These are phyloP conservation scores for Graphilbum sp. DNA, from an alignment of 2,329 filamentous ascomycete species.

Conservation along the genomic window DNA sequence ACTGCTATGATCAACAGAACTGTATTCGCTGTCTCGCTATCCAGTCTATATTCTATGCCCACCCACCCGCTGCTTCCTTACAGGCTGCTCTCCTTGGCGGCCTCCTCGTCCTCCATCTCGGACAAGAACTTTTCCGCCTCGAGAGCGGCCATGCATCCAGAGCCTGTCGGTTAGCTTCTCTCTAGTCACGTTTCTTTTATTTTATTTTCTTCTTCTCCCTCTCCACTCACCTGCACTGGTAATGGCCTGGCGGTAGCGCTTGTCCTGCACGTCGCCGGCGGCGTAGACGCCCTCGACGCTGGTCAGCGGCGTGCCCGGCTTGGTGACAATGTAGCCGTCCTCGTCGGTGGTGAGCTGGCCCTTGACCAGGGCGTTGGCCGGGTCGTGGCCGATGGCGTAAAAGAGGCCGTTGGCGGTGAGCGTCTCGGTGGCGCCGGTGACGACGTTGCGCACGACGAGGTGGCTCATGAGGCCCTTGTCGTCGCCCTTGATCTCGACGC, in stretches of 20 bases:
- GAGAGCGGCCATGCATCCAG: slow-evolving; percentile 86
- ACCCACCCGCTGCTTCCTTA: too few species aligned
- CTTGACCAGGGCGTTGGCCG: slow-evolving; percentile 80
- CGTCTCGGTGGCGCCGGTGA: slow-evolving; percentile 63
- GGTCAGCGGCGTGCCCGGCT: slow-evolving; percentile 76
- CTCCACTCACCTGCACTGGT: slow-evolving; percentile 75
- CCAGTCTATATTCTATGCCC: neutral
- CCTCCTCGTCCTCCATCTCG: slow-evolving; percentile 46
- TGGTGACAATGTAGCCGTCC: slow-evolving; percentile 82
- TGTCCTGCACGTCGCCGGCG: slow-evolving; percentile 95
- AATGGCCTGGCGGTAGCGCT: slow-evolving; percentile 93
- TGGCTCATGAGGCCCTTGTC: slow-evolving; percentile 77
- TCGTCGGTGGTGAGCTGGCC: slow-evolving; percentile 69
- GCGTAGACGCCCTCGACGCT: slow-evolving; percentile 88
- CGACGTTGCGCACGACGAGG: slow-evolving; percentile 65
- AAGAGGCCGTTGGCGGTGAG: slow-evolving; percentile 85
- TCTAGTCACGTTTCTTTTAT: too few species aligned
- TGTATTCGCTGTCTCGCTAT: neutral
- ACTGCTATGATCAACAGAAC: neutral
- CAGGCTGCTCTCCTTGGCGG: slow-evolving; percentile 14
- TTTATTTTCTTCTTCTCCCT: too few species aligned
- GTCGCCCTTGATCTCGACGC: slow-evolving; percentile 71
- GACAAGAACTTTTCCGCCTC: slow-evolving; percentile 89
- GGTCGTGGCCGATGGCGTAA: slow-evolving; percentile 94
- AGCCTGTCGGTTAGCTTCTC: too few species aligned